Conservation (phyloP, 805 yeast genomes). For the Metschnikowia orientalis region DNA sequence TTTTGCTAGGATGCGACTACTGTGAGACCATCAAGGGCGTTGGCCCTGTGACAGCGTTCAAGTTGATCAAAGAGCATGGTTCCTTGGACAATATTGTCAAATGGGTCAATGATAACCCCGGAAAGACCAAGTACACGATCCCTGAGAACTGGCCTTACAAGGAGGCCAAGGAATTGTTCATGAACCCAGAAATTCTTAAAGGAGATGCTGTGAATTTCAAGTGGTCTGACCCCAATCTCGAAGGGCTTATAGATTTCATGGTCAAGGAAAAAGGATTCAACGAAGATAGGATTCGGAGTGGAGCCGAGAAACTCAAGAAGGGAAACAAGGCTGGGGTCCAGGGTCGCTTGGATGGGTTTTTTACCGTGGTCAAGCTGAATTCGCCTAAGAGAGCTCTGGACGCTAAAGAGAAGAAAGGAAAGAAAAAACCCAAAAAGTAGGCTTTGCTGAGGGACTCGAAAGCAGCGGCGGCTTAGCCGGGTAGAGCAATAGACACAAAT, state of each 20-base stretch:
- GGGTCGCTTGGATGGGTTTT: slow-evolving; percentile 90
- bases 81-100: slow-evolving; percentile 75
- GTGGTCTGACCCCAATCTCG: slow-evolving; percentile 87
- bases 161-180: slow-evolving; percentile 80
- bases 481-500: no score
- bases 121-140: slow-evolving; percentile 63
- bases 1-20: slow-evolving; percentile 93
- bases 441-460: no score
- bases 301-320: slow-evolving; percentile 80
- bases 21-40: slow-evolving; percentile 93
- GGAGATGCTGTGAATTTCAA: slow-evolving; percentile 63
- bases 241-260: slow-evolving; percentile 76
- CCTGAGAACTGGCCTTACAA: slow-evolving; percentile 95
- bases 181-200: slow-evolving; percentile 72
- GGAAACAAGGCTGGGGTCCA: slow-evolving; percentile 83
- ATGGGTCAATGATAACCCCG: slow-evolving; percentile 50
- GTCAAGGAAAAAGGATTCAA: slow-evolving; percentile 86
- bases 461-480: no score
- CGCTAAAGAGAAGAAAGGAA: slow-evolving; percentile 27
- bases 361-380: slow-evolving; percentile 52
- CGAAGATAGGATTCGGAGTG: slow-evolving; percentile 86
- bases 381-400: slow-evolving; percentile 39
- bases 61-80: slow-evolving; percentile 81
- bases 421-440: slow-evolving; percentile 23
- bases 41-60: slow-evolving; percentile 92